Evolutionary conservation across 768 basidiomycete genomes (phyloP), one percentile per base, ranked within the genome.

Genomic region (Rhodosporidiobolus sp.): DNA sequence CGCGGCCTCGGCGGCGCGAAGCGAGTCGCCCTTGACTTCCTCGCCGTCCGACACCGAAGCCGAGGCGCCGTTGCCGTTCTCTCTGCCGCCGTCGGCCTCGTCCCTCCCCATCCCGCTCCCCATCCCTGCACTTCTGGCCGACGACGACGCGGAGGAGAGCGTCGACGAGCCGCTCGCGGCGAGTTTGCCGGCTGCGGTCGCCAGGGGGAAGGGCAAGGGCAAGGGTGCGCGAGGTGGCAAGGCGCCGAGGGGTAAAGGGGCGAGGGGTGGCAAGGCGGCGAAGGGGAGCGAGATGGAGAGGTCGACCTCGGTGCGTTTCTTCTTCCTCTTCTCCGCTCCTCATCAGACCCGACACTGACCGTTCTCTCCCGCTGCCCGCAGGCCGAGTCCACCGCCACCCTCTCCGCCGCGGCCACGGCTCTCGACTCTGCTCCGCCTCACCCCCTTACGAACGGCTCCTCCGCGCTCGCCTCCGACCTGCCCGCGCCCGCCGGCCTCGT

Each of bases 401-500:
- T 24, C 26, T 4, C 17, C 26, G 28, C 46, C 28, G 53, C 46
- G n/a, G n/a, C n/a, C n/a, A n/a, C n/a, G n/a, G n/a, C n/a, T n/a
- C n/a, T n/a, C n/a, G n/a, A n/a, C n/a, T n/a, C n/a, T n/a, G n/a
- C n/a, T n/a, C n/a, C n/a, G 4, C 10, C 49, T 38, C 46, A 62
- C 26, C 59, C 56, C 12, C 59, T 66, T 48, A 38, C 49, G n/a
- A 62, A 71, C 65, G 64, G 64, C 64, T 50, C 49, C 50, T 17
- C 22, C 19, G 30, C 60, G 34, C 54, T 35, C 60, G 60, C 46
- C 20, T 45, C 65, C 30, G 24, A 67, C 34, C 62, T 72, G 3
- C 71, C 71, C 16, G 26, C 32, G 6, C 66, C 71, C 0, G 59
- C 66, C 4, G 66, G 71, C 8, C 62, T 72, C 32, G 66, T 72